Conservation (phyloP, 768 basidiomycete genomes). For the Suillus placidus region DNA sequence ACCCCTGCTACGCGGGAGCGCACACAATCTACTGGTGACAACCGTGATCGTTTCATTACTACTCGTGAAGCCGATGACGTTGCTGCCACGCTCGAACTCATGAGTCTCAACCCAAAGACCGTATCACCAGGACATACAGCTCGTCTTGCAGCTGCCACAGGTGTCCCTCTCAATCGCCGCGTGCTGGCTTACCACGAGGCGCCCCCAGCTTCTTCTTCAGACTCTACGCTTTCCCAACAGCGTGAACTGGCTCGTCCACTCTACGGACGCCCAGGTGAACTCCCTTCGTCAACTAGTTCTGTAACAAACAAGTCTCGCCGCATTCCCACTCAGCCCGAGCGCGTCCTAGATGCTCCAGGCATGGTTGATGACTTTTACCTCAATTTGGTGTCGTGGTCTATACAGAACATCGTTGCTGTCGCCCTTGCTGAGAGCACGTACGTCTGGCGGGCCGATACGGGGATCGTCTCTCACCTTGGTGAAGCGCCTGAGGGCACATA, state of each 20-base stretch:
- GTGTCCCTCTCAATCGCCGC: slow-evolving; percentile 75
- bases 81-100: slow-evolving; percentile 65
- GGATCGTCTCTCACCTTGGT: slow-evolving; percentile 75
- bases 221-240: slow-evolving; percentile 73
- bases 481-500: slow-evolving; percentile 78
- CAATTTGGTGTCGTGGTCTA: slow-evolving; percentile 90
- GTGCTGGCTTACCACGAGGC: slow-evolving; percentile 89
- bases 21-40: slow-evolving; percentile 35
- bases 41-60: slow-evolving; percentile 75
- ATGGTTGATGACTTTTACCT: slow-evolving; percentile 97
- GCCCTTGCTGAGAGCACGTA: slow-evolving; percentile 87
- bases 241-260: slow-evolving; percentile 78
- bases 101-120: slow-evolving; percentile 58
- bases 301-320: slow-evolving; percentile 74
- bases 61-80: slow-evolving; percentile 56
- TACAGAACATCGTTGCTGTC: slow-evolving; percentile 85
- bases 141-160: slow-evolving; percentile 73
- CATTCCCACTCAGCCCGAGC: slow-evolving; percentile 84
- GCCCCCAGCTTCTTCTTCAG: slow-evolving; percentile 77
- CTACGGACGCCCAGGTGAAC: slow-evolving; percentile 65
- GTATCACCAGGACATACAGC: slow-evolving; percentile 79
- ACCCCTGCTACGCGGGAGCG: slow-evolving; percentile 59
- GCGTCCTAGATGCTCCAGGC: slow-evolving; percentile 95
- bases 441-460: slow-evolving; percentile 93
- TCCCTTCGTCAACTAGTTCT: slow-evolving; percentile 65